Evolutionary conservation across 805 yeast genomes (phyloP).

Genomic region (Candida chauliodis): DNA sequence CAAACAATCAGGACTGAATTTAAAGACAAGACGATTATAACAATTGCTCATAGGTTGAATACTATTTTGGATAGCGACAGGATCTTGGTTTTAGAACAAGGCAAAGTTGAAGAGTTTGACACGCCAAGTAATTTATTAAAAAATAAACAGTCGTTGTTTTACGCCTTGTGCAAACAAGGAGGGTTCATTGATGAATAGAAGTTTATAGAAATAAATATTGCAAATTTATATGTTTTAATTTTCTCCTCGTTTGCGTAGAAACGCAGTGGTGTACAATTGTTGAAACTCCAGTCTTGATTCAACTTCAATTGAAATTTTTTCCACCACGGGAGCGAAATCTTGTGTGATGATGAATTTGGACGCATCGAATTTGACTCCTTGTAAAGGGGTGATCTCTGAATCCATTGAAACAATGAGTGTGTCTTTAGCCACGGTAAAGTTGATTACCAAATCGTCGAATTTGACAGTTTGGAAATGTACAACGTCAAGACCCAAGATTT

Average conservation of each 20-base stretch:
- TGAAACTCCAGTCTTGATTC: slow-evolving; percentile 36
- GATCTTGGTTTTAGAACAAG: slow-evolving; percentile 72
- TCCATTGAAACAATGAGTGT: slow-evolving; percentile 28
- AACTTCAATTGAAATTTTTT: slow-evolving; percentile 27
- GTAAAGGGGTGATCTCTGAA: slow-evolving; percentile 30
- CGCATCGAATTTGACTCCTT: slow-evolving; percentile 18
- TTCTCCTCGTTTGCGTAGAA: slow-evolving; percentile 62
- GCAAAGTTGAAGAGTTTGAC: slow-evolving; percentile 74
- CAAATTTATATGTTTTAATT: too few species aligned
- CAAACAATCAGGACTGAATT: slow-evolving; percentile 74
- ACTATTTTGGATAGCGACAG: slow-evolving; percentile 80
- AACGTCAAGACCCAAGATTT: slow-evolving; percentile 21
- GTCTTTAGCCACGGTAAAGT: slow-evolving; percentile 21
- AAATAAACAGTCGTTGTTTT: slow-evolving; percentile 66
- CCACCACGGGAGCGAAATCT: slow-evolving; percentile 20
- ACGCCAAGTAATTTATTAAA: slow-evolving; percentile 64
- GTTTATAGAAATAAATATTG: slow-evolving; percentile 2
- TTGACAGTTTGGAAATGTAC: slow-evolving; percentile 27
- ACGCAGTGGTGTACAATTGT: slow-evolving; percentile 47
- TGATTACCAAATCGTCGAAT: slow-evolving; percentile 23
- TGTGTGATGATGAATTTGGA: slow-evolving; percentile 15
- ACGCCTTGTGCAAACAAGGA: slow-evolving; percentile 77
- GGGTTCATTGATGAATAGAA: slow-evolving; percentile 47
- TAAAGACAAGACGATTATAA: slow-evolving; percentile 71
- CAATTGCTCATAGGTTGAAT: slow-evolving; percentile 82